Evolutionary conservation across 345 rosid genomes (phyloP).

Genomic region (Eucalyptus cladocalyx): DNA sequence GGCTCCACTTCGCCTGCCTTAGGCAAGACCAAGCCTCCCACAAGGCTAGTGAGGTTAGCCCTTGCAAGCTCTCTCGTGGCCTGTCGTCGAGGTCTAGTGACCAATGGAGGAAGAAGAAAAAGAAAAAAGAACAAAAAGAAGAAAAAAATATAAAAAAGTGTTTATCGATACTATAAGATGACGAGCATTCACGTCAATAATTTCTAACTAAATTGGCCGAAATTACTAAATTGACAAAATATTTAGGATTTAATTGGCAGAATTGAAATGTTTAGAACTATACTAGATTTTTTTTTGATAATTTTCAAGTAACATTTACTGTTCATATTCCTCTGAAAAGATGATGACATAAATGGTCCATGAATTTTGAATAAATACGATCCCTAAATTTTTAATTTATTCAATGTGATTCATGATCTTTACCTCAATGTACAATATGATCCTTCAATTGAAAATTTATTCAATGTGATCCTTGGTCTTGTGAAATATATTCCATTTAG

Average conservation of each 20-base stretch:
- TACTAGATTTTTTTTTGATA: too few relatives aligned
- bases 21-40: not conserved
- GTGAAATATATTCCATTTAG: not conserved
- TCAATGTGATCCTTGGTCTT: not conserved
- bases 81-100: not conserved
- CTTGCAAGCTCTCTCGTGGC: not conserved
- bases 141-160: too few relatives aligned
- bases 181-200: too few relatives aligned
- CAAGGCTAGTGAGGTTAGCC: accelerated
- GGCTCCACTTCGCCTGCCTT: not conserved
- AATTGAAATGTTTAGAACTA: too few relatives aligned
- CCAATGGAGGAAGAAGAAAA: not conserved
- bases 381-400: not conserved
- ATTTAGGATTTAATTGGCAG: too few relatives aligned
- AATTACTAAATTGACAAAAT: too few relatives aligned
- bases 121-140: too few relatives aligned
- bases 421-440: not conserved
- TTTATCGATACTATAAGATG: too few relatives aligned
- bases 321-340: not conserved
- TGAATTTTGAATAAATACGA: too few relatives aligned
- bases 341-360: not conserved
- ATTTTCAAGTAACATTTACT: accelerated
- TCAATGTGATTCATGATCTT: not conserved
- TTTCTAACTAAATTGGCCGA: accelerated
- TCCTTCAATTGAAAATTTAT: not conserved